phyloP scores from a whole-genome alignment of 768 basidiomycete genomes.

The Pholiota microspora region DNA sequence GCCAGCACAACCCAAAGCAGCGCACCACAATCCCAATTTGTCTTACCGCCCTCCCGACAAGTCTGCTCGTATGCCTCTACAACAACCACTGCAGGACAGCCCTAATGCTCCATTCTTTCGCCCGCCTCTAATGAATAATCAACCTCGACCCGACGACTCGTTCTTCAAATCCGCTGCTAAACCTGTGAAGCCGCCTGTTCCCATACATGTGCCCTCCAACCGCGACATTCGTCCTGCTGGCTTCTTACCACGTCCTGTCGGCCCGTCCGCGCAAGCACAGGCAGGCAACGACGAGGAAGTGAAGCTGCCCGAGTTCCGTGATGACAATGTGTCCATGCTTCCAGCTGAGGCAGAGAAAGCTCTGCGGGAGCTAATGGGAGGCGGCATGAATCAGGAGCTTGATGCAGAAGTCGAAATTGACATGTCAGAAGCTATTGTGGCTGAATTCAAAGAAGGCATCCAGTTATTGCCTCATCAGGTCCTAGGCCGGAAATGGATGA shows the following conservation, averaged over 20 bases:
- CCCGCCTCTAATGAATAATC: slow-evolving; percentile 9
- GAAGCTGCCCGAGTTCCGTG: slow-evolving; percentile 18
- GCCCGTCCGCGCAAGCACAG: slow-evolving; percentile 1
- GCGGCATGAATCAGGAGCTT: slow-evolving; percentile 56
- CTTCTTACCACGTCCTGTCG: slow-evolving; percentile 14
- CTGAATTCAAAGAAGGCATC: slow-evolving; percentile 73
- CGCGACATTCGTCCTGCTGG: slow-evolving; percentile 16
- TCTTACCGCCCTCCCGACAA: not conserved
- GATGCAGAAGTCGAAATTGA: slow-evolving; percentile 51
- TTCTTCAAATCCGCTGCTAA: slow-evolving; percentile 13
- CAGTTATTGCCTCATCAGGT: slow-evolving; percentile 85
- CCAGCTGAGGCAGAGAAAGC: slow-evolving; percentile 72
- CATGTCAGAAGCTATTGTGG: slow-evolving; percentile 66
- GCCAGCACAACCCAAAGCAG: too few relatives aligned
- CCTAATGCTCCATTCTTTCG: not conserved
- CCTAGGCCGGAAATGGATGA: slow-evolving; percentile 86
- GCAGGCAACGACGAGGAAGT: slow-evolving; percentile 28
- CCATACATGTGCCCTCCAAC: slow-evolving; percentile 37
- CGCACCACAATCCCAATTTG: not conserved
- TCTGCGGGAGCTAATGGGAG: slow-evolving; percentile 72
- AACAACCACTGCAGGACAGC: slow-evolving; percentile 4
- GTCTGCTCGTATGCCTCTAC: not conserved
- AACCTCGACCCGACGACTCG: slow-evolving; percentile 11
- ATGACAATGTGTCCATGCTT: slow-evolving; percentile 31
- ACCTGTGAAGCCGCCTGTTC: slow-evolving; percentile 17